Evolutionary conservation across 2,329 filamentous ascomycete genomes (phyloP), one percentile per base, ranked within the genome.

Genomic region (Pseudogymnoascus sp.): DNA sequence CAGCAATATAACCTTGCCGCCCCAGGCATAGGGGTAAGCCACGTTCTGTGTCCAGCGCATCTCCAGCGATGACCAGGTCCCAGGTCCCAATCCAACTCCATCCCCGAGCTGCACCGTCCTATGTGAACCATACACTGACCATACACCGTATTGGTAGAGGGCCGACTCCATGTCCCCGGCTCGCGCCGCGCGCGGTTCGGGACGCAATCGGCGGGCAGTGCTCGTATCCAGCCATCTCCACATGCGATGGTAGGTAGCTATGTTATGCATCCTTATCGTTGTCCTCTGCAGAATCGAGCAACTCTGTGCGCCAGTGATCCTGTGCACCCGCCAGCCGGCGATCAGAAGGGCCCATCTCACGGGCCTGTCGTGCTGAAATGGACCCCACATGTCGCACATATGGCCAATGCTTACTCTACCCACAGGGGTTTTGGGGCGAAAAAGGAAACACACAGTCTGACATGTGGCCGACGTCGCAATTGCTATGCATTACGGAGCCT

Each of bases 401-500:
- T 28, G 24, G 24, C 24, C 24, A n/a, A 7, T 53, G 43, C 43
- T 53, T 53, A 53, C 24, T n/a, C 26, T 50, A 50, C 24, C 26
- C 41, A 11, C 14, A 28, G 16, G 24, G 24, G 24, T 4, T 31
- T 53, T 50, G 14, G 24, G 14, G 24, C 43, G 43, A 53, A 53
- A 53, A 53, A 31, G 43, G 14, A 53, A 53, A n/a, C 24, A 31
- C 43, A 53, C 11, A 46, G 24, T 10, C 6, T 50, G 43, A 28
- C 43, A 50, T 50, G 43, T 50, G 43, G 43, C 43, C 24, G 43
- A 50, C 43, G 22, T 50, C 43, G 43, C 43, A 50, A n/a, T n/a
- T 50, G 14, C 14, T 8, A 8, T 28, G 43, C 43, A 50, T 28
- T 28, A 28, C 6, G 24, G 28, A n/a, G 72, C 14, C 6, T 6